Evolutionary conservation across 176 grass and related monocot genomes (phyloP).

Genomic region (Phragmites australis): DNA sequence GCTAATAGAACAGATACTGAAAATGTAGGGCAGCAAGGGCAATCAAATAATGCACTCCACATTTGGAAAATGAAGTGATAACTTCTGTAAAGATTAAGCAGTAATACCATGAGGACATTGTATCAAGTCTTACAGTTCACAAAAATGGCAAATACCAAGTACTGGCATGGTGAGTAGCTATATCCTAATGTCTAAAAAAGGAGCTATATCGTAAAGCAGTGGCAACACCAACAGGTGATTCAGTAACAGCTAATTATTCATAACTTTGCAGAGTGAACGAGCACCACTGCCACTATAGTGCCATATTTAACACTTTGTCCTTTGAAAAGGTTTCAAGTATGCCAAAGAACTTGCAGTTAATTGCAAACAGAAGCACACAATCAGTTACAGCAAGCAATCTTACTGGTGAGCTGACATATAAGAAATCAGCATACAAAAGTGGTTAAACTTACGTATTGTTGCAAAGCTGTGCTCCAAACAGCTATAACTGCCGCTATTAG

Average conservation of each 20-base stretch:
- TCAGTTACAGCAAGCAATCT: not conserved
- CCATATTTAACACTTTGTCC: not conserved
- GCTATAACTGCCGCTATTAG: conserved; percentile 80
- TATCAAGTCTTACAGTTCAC: conserved; percentile 2
- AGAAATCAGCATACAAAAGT: not conserved
- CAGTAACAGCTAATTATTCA: not conserved
- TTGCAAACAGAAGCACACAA: not conserved
- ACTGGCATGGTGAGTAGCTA: not conserved
- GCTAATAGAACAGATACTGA: conserved; percentile 16
- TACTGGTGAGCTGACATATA: not conserved
- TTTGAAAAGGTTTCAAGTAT: not conserved
- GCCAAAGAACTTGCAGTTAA: not conserved
- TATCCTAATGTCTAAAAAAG: not conserved
- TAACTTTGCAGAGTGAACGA: not conserved
- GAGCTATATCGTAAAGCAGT: not conserved
- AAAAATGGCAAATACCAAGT: not conserved
- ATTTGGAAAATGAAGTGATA: not conserved
- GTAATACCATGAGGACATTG: not conserved
- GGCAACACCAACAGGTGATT: not conserved
- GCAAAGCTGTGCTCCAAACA: conserved; percentile 90
- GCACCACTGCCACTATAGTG: not conserved
- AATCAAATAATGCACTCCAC: not conserved
- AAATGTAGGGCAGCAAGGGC: not conserved
- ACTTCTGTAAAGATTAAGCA: not conserved
- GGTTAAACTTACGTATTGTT: conserved; percentile 85